These are phyloP conservation scores for Saccharomycopsis malanga DNA, from an alignment of 805 yeast species.

Conservation along the genomic window DNA sequence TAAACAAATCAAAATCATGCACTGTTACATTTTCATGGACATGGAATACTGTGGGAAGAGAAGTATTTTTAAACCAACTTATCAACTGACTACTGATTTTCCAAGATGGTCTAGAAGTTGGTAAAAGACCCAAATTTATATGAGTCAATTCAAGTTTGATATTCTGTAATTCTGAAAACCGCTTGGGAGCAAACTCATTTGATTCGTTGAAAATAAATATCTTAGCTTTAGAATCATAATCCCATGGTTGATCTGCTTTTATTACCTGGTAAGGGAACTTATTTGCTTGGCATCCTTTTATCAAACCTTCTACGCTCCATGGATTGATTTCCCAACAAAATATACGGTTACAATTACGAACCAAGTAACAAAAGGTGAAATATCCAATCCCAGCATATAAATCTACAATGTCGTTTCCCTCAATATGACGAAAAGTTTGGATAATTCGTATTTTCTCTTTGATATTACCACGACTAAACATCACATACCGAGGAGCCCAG, in stretches of 20 bases:
- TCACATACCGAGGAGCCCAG: constrained; percentile 82
- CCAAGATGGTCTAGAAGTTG: constrained; percentile 64
- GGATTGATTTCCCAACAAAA: constrained; percentile 82
- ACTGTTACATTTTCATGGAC: constrained; percentile 63
- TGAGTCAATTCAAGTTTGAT: constrained; percentile 38
- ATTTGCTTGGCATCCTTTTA: constrained; percentile 46
- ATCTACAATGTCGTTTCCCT: constrained; percentile 48
- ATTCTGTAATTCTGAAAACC: constrained; percentile 31
- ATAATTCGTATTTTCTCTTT: constrained; percentile 70
- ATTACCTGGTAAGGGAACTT: constrained; percentile 35
- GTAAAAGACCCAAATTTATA: constrained; percentile 74
- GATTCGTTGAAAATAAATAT: constrained; percentile 57
- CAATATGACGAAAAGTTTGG: constrained; percentile 32
- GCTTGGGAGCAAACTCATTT: constrained; percentile 42
- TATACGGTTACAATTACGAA: constrained; percentile 42
- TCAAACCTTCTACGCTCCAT: constrained; percentile 73
- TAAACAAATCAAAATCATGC: constrained; percentile 1
- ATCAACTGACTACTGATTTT: constrained; percentile 32
- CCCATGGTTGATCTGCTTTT: constrained; percentile 29
- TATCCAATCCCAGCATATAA: constrained; percentile 84
- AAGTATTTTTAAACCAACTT: constrained; percentile 2
- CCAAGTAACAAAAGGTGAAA: constrained; percentile 63
- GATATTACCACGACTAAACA: constrained; percentile 84
- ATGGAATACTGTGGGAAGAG: constrained; percentile 37
- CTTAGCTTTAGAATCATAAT: constrained; percentile 25